phyloP scores from a whole-genome alignment of 768 basidiomycete species.

The Russula earlei region DNA sequence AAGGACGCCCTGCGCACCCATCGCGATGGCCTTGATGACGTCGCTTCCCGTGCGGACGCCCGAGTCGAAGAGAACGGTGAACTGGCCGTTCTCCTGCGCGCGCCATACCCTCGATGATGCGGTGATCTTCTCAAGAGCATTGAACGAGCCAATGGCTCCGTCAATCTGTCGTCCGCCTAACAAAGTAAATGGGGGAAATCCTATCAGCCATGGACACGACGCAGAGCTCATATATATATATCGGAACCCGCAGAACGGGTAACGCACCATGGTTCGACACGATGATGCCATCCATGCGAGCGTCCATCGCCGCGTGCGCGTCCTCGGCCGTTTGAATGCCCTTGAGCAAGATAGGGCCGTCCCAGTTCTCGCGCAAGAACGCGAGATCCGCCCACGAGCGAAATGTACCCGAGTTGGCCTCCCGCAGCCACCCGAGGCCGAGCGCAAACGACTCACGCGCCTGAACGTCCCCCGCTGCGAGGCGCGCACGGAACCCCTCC shows the following conservation, averaged over 20 bases:
- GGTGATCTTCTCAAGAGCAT: constrained; percentile 60
- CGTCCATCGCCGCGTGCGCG: constrained; percentile 57
- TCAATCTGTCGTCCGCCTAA: constrained; percentile 69
- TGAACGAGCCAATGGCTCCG: constrained; percentile 65
- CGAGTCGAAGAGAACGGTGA: constrained; percentile 69
- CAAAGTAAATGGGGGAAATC: not conserved
- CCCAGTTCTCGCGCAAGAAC: constrained; percentile 64
- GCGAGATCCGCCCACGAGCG: constrained; percentile 63
- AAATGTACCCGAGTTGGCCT: constrained; percentile 53
- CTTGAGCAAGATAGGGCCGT: constrained; percentile 68
- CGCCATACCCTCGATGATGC: constrained; percentile 46
- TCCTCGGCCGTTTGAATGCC: constrained; percentile 66
- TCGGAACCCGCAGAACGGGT: not conserved
- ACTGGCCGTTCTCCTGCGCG: constrained; percentile 49
- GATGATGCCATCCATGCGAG: constrained; percentile 61
- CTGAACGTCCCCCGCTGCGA: constrained; percentile 39
- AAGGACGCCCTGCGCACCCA: constrained; percentile 77
- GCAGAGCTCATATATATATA: no score
- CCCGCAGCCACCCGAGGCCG: constrained; percentile 53
- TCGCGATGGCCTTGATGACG: constrained; percentile 73
- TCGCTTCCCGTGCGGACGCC: constrained; percentile 81
- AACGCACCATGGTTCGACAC: constrained; percentile 70
- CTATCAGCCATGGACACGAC: not conserved
- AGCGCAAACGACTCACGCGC: constrained; percentile 34
- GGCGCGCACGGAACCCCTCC: constrained; percentile 33